A percentile compares a stretch with the other conserved stretches of the same genome.
Evolutionary conservation across 768 basidiomycete species (phyloP).

Genomic region (Termitomyces sp.): DNA sequence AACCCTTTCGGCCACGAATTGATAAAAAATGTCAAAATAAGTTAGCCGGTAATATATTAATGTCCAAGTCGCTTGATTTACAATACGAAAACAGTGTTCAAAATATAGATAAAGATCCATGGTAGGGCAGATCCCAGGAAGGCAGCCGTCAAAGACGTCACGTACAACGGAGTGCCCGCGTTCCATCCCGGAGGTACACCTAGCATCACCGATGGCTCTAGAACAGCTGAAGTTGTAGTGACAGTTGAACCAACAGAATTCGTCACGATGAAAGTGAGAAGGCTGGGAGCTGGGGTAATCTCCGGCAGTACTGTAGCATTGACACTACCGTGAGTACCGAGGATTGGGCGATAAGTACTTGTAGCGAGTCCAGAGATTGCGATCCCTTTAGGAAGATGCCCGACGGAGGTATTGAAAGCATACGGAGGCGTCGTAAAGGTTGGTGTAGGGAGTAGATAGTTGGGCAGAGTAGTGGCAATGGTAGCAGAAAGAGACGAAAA

Average conservation of each 20-base stretch:
- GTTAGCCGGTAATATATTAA: neutral
- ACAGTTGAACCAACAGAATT: slow-evolving; percentile 44
- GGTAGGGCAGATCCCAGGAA: slow-evolving; percentile 9
- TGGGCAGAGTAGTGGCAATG: slow-evolving; percentile 64
- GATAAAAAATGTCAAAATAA: neutral
- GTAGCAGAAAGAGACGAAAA: slow-evolving; percentile 61
- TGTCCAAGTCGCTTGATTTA: neutral
- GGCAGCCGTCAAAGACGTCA: slow-evolving; percentile 12
- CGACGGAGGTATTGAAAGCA: slow-evolving; percentile 61
- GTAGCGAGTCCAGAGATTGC: slow-evolving; percentile 60
- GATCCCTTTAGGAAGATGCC: slow-evolving; percentile 47
- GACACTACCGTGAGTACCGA: slow-evolving; percentile 30
- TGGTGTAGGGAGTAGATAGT: slow-evolving; percentile 62
- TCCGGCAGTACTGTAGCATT: slow-evolving; percentile 54
- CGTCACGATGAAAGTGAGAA: slow-evolving; percentile 53
- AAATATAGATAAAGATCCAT: slow-evolving; percentile 15
- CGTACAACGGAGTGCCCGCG: slow-evolving; percentile 13
- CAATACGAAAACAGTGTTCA: slow-evolving; percentile 7
- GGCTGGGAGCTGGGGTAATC: slow-evolving; percentile 42
- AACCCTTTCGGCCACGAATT: neutral
- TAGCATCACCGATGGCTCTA: slow-evolving; percentile 42
- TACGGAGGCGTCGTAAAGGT: slow-evolving; percentile 59
- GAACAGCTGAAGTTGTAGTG: slow-evolving; percentile 48
- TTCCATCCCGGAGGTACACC: slow-evolving; percentile 63
- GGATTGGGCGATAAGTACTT: slow-evolving; percentile 61